Evolutionary conservation across 768 basidiomycete genomes (phyloP).

Genomic region (Trametes coccinea): DNA sequence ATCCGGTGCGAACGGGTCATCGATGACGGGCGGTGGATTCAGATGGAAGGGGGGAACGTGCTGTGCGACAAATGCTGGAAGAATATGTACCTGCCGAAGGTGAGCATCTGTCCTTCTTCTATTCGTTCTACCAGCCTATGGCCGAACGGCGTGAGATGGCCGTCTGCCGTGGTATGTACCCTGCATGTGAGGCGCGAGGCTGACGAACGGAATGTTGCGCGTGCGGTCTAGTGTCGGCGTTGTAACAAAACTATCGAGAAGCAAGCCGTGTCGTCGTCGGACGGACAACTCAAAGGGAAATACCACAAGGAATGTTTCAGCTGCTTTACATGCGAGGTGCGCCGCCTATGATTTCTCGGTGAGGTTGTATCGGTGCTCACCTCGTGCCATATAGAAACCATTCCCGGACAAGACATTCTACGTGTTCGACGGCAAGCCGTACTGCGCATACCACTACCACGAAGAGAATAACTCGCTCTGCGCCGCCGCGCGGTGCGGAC

Average conservation of each 20-base stretch:
- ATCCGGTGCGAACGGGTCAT: slow-evolving; percentile 68
- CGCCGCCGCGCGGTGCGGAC: slow-evolving; percentile 71
- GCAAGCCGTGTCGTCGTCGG: slow-evolving; percentile 85
- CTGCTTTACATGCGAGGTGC: slow-evolving; percentile 78
- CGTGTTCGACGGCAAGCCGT: slow-evolving; percentile 86
- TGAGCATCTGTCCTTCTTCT: slow-evolving; percentile 34
- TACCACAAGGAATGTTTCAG: slow-evolving; percentile 92
- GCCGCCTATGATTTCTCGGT: no score
- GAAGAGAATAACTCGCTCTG: slow-evolving; percentile 90
- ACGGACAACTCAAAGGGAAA: slow-evolving; percentile 95
- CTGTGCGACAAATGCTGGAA: slow-evolving; percentile 95
- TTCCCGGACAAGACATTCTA: slow-evolving; percentile 94
- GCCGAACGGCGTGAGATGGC: background rate
- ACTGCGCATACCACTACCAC: slow-evolving; percentile 92
- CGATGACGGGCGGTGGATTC: slow-evolving; percentile 82
- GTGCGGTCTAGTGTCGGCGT: slow-evolving; percentile 68
- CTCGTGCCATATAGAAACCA: slow-evolving; percentile 54
- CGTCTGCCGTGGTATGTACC: background rate
- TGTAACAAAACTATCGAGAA: slow-evolving; percentile 88
- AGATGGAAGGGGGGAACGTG: slow-evolving; percentile 70
- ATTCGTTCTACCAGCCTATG: background rate
- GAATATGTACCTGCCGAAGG: slow-evolving; percentile 93
- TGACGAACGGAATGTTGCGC: background rate
- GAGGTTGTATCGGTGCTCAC: background rate
- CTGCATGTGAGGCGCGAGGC: background rate